phyloP scores from a whole-genome alignment of 1,284 basidiomycete genomes.

The Fomitopsis betulina region DNA sequence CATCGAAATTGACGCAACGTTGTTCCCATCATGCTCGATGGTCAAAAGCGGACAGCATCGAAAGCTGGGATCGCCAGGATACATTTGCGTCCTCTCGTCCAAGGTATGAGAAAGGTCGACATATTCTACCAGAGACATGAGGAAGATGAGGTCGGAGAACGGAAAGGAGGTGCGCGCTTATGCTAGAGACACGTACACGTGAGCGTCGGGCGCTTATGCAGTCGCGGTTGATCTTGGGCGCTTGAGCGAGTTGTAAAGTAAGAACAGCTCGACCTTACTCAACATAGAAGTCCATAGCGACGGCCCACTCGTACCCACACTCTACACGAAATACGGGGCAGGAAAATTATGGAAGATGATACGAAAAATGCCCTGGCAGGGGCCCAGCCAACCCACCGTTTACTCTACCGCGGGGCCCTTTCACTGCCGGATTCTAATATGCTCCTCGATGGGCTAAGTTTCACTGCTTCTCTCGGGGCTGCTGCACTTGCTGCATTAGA shows the following conservation, averaged over 20 bases:
- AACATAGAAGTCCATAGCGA: too few species aligned
- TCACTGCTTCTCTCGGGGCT: slow-evolving; percentile 43
- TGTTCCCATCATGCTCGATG: slow-evolving; percentile 39
- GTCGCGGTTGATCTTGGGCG: too few species aligned
- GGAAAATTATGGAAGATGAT: not conserved
- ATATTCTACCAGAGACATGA: not conserved
- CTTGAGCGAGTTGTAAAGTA: too few species aligned
- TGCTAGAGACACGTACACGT: too few species aligned
- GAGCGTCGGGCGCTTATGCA: too few species aligned
- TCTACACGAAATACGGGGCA: not conserved
- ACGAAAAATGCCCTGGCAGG: not conserved
- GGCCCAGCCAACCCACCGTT: slow-evolving; percentile 31
- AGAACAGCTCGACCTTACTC: too few species aligned
- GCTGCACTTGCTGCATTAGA: slow-evolving; percentile 25
- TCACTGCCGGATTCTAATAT: slow-evolving; percentile 69
- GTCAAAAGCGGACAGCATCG: slow-evolving; percentile 22
- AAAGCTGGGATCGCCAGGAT: slow-evolving; percentile 52
- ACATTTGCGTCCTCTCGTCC: slow-evolving; percentile 36
- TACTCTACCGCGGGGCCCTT: slow-evolving; percentile 74
- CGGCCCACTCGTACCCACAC: too few species aligned
- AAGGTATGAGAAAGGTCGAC: slow-evolving; percentile 55
- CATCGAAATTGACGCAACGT: slow-evolving; percentile 43
- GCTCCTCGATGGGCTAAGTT: slow-evolving; percentile 68
- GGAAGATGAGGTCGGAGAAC: too few species aligned
- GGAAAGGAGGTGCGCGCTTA: too few species aligned